These are phyloP conservation scores for Spatholobus suberectus DNA, from an alignment of 306 rosid genomes.

Conservation along the genomic window DNA sequence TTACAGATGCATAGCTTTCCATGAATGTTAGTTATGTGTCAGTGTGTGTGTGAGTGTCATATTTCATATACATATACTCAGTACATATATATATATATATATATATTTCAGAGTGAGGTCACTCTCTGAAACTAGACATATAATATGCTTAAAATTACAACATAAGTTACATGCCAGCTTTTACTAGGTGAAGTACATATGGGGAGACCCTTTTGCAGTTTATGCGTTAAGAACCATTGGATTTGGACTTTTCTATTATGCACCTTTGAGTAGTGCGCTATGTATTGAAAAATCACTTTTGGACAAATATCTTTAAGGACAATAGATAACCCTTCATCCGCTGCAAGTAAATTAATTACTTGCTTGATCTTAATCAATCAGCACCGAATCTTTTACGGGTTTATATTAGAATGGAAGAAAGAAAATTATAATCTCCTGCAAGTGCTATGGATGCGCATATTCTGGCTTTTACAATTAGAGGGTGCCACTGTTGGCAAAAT, in stretches of 20 bases:
- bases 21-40: slow-evolving; percentile 35
- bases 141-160: neutral
- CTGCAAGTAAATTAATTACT: neutral
- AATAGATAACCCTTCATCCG: neutral
- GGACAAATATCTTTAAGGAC: neutral
- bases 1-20: neutral
- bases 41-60: neutral
- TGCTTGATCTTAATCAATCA: slow-evolving; percentile 3
- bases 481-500: neutral
- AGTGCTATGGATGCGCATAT: slow-evolving; percentile 28
- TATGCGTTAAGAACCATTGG: neutral
- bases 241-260: neutral
- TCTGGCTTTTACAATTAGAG: slow-evolving; percentile 39
- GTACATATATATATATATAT: neutral
- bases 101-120: slow-evolving; percentile 42
- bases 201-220: slow-evolving; percentile 19
- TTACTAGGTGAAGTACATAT: slow-evolving; percentile 18
- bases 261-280: neutral
- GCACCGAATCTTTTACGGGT: neutral
- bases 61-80: neutral
- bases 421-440: neutral
- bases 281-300: neutral
- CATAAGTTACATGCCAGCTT: slow-evolving; percentile 21
- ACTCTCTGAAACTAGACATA: slow-evolving; percentile 25
- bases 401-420: neutral